These are phyloP conservation scores for Elsinoe australis DNA, from an alignment of 2,329 filamentous ascomycete species.

Conservation along the genomic window DNA sequence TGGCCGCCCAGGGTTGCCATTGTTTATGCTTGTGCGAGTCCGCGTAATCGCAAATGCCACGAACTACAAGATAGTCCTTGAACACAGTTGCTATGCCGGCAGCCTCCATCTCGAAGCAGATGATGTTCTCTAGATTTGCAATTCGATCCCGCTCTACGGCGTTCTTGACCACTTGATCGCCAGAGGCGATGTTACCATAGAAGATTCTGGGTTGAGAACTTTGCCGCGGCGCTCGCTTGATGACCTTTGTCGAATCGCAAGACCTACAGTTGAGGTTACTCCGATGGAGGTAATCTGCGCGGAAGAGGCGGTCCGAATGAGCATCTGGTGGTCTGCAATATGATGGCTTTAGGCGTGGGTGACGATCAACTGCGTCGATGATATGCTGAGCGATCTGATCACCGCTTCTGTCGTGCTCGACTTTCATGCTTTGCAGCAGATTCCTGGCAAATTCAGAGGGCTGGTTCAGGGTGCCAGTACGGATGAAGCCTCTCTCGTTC, in stretches of 20 bases:
- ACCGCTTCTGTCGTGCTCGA: not conserved
- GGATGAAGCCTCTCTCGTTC: not conserved
- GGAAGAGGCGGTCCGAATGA: too few relatives aligned
- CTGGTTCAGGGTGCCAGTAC: not conserved
- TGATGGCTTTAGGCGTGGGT: too few relatives aligned
- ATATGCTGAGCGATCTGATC: too few relatives aligned
- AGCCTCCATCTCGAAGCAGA: conserved; percentile 22
- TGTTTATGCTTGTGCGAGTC: conserved; percentile 25
- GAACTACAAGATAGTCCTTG: conserved; percentile 24
- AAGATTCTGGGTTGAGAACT: conserved; percentile 24
- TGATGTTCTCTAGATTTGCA: conserved; percentile 7
- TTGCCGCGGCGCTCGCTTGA: not conserved
- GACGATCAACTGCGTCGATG: too few relatives aligned
- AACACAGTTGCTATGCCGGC: conserved; percentile 15
- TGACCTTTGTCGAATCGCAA: not conserved
- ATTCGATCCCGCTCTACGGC: conserved; percentile 5
- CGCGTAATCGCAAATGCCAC: conserved; percentile 25
- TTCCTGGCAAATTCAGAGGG: not conserved
- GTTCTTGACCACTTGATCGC: conserved; percentile 25
- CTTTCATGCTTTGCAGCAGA: not conserved
- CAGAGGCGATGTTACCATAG: conserved; percentile 36
- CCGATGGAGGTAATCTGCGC: too few relatives aligned
- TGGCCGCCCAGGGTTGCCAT: conserved; percentile 24
- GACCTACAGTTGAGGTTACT: not conserved
- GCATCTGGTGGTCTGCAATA: too few relatives aligned